Evolutionary conservation across 1,284 basidiomycete genomes (phyloP).

Genomic region (Malassezia dermatis): DNA sequence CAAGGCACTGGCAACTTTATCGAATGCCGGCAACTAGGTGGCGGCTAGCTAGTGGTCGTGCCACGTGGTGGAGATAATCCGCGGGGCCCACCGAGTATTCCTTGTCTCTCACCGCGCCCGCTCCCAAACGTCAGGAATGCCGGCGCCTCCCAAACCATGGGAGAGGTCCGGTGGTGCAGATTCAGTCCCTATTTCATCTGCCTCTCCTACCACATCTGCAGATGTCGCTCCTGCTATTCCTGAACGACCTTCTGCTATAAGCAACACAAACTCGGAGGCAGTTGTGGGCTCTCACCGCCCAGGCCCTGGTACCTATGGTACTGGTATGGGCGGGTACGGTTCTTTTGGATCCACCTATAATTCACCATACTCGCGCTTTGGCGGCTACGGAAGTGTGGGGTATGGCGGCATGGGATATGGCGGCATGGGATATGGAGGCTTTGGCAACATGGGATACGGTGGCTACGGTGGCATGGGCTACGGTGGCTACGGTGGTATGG

Average conservation of each 20-base stretch:
- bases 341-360: slow-evolving; percentile 32
- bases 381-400: slow-evolving; percentile 24
- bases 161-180: slow-evolving; percentile 33
- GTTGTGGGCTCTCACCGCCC: neutral
- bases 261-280: slow-evolving; percentile 1
- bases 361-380: slow-evolving; percentile 42
- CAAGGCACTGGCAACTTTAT: no score
- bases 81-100: neutral
- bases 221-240: slow-evolving; percentile 32
- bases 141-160: slow-evolving; percentile 47
- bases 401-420: slow-evolving; percentile 31
- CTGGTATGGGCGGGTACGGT: slow-evolving; percentile 9
- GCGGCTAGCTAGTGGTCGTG: neutral
- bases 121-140: slow-evolving; percentile 19
- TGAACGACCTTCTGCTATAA: slow-evolving; percentile 36
- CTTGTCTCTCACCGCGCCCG: neutral
- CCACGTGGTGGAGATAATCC: neutral
- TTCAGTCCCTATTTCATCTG: slow-evolving; percentile 10
- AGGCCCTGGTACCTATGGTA: neutral
- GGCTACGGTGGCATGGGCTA: slow-evolving; percentile 27
- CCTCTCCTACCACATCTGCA: slow-evolving; percentile 16
- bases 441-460: slow-evolving; percentile 28
- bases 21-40: neutral
- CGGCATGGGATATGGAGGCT: slow-evolving; percentile 37
- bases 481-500: slow-evolving; percentile 31